phyloP scores from a whole-genome alignment of 2,329 filamentous ascomycete species.

The Hymenoscyphus salicellus region DNA sequence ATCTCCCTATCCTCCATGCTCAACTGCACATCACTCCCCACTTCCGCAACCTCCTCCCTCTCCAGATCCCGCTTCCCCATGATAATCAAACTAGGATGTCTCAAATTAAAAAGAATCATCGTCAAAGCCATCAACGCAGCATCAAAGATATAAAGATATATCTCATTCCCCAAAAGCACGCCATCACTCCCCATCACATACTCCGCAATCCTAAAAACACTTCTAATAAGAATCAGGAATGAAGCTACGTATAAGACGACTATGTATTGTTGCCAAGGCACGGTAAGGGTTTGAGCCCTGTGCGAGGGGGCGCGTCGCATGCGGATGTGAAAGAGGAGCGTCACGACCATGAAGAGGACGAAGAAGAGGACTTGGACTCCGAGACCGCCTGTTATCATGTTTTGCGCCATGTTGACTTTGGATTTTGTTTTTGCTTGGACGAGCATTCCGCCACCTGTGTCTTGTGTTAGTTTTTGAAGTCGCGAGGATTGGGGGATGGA shows the following conservation, averaged over 20 bases:
- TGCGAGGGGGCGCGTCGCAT: constrained; percentile 34
- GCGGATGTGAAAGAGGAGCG: constrained; percentile 44
- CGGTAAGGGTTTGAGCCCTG: constrained; percentile 13
- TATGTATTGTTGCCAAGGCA: constrained; percentile 39
- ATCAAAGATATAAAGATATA: constrained; percentile 44
- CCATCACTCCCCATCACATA: constrained; percentile 43
- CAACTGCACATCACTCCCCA: constrained; percentile 3
- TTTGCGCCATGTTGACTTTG: constrained; percentile 35
- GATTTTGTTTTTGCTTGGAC: constrained; percentile 18
- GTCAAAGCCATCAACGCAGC: constrained; percentile 41
- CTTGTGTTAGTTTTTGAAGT: background rate
- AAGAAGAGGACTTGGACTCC: constrained; percentile 51
- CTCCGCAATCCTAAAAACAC: constrained; percentile 45
- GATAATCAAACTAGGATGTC: constrained; percentile 36
- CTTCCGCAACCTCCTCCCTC: background rate
- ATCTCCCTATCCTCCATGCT: background rate
- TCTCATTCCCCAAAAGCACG: constrained; percentile 42
- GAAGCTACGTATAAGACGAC: constrained; percentile 41
- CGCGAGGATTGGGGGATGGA: too few relatives aligned
- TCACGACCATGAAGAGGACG: constrained; percentile 46
- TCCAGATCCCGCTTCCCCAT: constrained; percentile 3
- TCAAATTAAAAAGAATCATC: constrained; percentile 37
- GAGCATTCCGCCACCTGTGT: constrained; percentile 33
- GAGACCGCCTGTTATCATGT: constrained; percentile 48
- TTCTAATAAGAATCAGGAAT: constrained; percentile 44